Conservation (phyloP, 148 eudicot species). For the Heliosperma pusillum region DNA sequence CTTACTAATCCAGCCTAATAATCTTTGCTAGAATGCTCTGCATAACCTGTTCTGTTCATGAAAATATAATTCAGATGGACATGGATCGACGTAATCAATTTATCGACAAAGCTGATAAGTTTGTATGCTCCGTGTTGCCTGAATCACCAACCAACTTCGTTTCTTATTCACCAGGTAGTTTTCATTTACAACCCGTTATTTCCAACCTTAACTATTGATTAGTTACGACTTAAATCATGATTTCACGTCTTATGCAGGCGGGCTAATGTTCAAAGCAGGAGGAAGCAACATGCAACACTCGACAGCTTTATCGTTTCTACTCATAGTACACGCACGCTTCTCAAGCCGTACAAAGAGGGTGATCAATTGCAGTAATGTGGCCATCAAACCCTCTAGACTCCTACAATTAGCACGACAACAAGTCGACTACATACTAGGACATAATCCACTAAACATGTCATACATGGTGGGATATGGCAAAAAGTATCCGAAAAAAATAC, state of each 20-base stretch:
- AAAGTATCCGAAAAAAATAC: constrained; percentile 50
- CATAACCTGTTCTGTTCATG: not conserved
- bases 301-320: constrained; percentile 48
- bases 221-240: no score
- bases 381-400: constrained; percentile 26
- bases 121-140: constrained; percentile 58
- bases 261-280: constrained; percentile 49
- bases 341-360: constrained; percentile 22
- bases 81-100: constrained; percentile 24
- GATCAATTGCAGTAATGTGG: constrained; percentile 38
- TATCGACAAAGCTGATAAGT: constrained; percentile 36
- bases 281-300: constrained; percentile 50
- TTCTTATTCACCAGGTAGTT: constrained; percentile 35
- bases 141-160: constrained; percentile 49
- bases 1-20: not conserved
- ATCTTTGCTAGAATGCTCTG: not conserved
- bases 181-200: no score
- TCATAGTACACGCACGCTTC: constrained; percentile 43
- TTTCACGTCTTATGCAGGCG: constrained; percentile 27
- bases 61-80: constrained; percentile 17
- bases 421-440: constrained; percentile 66
- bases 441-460: constrained; percentile 56
- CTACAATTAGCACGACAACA: constrained; percentile 41
- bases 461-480: constrained; percentile 69
- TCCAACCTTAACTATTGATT: no score